These are phyloP conservation scores for Ustilago tritici DNA, from an alignment of 1,284 basidiomycete genomes.

Conservation along the genomic window DNA sequence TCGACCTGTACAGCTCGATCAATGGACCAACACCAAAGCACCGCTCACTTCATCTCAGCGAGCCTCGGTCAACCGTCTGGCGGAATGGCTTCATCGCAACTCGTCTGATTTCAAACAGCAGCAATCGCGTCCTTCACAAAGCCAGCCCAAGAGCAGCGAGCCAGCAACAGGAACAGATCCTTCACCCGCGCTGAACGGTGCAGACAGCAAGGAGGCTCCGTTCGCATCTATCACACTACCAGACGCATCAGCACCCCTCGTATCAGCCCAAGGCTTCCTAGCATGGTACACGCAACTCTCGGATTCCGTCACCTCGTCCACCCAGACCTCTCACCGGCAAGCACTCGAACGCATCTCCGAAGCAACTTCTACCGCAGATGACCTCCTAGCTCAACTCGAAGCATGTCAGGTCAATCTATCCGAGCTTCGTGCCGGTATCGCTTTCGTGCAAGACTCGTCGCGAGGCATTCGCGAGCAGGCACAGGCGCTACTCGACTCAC, in stretches of 20 bases:
- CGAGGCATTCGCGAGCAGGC: conserved; percentile 63
- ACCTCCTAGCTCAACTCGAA: conserved; percentile 53
- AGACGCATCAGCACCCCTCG: conserved; percentile 34
- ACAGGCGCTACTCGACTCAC: conserved; percentile 48
- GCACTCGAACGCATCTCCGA: conserved; percentile 41
- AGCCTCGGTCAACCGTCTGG: conserved; percentile 55
- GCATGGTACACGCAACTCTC: conserved; percentile 54
- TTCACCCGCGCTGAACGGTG: not conserved
- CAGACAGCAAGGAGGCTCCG: not conserved
- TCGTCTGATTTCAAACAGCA: conserved; percentile 40
- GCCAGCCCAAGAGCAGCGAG: not conserved
- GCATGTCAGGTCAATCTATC: conserved; percentile 56
- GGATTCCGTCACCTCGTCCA: conserved; percentile 49
- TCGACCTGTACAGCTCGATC: conserved; percentile 54
- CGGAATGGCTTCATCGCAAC: conserved; percentile 53
- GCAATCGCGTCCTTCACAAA: conserved; percentile 13
- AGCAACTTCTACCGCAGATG: conserved; percentile 44
- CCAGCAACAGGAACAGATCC: not conserved
- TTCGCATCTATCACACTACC: conserved; percentile 17
- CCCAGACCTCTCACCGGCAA: conserved; percentile 47
- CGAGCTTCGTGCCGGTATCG: conserved; percentile 59
- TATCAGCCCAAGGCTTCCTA: conserved; percentile 52
- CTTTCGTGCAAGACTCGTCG: conserved; percentile 60
- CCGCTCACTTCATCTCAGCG: conserved; percentile 45
- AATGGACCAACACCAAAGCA: conserved; percentile 54